phyloP scores from a whole-genome alignment of 768 basidiomycete species.

The Xerocomus potaroensis region DNA sequence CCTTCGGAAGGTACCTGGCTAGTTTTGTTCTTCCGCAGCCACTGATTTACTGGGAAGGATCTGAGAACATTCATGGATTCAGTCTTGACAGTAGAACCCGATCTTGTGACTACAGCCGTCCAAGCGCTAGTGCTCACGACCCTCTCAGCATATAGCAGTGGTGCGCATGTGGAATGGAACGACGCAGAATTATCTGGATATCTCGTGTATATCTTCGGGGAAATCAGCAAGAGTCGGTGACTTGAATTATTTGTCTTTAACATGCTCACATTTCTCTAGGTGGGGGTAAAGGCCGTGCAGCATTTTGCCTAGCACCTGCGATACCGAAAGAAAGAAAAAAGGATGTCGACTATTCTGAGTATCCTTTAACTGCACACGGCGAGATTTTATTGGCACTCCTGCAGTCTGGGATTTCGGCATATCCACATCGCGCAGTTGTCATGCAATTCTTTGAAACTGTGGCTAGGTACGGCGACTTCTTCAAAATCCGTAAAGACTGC shows the following conservation, averaged over 20 bases:
- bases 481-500: slow-evolving; percentile 87
- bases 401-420: slow-evolving; percentile 74
- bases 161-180: slow-evolving; percentile 75
- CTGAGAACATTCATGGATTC: slow-evolving; percentile 84
- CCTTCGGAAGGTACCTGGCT: slow-evolving; percentile 67
- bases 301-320: slow-evolving; percentile 77
- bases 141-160: slow-evolving; percentile 59
- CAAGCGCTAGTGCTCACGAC: slow-evolving; percentile 70
- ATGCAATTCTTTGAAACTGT: slow-evolving; percentile 92
- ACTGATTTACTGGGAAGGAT: slow-evolving; percentile 50
- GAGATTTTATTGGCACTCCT: slow-evolving; percentile 85
- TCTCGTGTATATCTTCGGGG: slow-evolving; percentile 90
- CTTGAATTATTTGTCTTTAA: not conserved
- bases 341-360: slow-evolving; percentile 68
- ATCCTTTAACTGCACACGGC: slow-evolving; percentile 84
- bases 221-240: slow-evolving; percentile 79
- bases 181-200: slow-evolving; percentile 93
- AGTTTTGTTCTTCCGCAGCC: slow-evolving; percentile 1
- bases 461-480: slow-evolving; percentile 93
- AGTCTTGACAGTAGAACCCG: slow-evolving; percentile 78
- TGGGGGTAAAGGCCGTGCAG: slow-evolving; percentile 76
- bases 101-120: slow-evolving; percentile 77
- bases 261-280: slow-evolving; percentile 34
- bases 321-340: slow-evolving; percentile 66
- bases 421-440: slow-evolving; percentile 78